Conservation (phyloP, 1,139 yeast genomes). For the Diutina catenulata region DNA sequence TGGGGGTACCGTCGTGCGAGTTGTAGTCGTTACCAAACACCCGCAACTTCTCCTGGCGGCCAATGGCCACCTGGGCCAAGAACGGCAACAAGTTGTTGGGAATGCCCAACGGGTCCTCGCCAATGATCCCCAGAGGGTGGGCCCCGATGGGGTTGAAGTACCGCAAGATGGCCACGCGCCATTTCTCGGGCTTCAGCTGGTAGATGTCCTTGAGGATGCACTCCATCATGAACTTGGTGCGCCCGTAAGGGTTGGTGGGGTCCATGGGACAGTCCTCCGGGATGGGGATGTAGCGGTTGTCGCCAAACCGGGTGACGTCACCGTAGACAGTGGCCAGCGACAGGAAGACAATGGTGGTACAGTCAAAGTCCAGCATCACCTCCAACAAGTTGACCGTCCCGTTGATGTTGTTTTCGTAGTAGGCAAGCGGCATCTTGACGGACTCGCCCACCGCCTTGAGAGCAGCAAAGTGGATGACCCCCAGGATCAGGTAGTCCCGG, state of each 20-base stretch:
- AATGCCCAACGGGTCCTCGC: constrained; percentile 71
- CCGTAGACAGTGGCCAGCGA: constrained; percentile 83
- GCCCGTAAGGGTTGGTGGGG: constrained; percentile 72
- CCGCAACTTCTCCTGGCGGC: constrained; percentile 51
- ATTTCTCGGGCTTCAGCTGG: constrained; percentile 26
- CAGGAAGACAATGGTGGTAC: constrained; percentile 57
- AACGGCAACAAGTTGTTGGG: constrained; percentile 70
- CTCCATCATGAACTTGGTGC: constrained; percentile 59
- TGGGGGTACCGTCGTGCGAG: constrained; percentile 71
- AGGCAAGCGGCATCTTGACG: constrained; percentile 56
- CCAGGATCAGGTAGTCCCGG: constrained; percentile 34
- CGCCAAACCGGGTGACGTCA: constrained; percentile 54
- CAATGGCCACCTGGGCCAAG: constrained; percentile 69
- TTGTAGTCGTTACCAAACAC: constrained; percentile 62
- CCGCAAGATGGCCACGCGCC: constrained; percentile 60
- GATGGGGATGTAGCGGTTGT: constrained; percentile 60
- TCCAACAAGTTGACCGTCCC: constrained; percentile 54
- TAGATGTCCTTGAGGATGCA: constrained; percentile 48
- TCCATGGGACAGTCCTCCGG: constrained; percentile 72
- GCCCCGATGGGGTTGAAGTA: constrained; percentile 83
- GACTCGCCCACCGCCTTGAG: constrained; percentile 80
- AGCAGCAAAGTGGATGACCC: constrained; percentile 80
- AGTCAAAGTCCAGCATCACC: constrained; percentile 35
- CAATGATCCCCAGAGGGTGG: constrained; percentile 68
- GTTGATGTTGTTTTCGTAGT: constrained; percentile 57